phyloP scores from a whole-genome alignment of 2,329 filamentous ascomycete species.

The Fusarium sp. region DNA sequence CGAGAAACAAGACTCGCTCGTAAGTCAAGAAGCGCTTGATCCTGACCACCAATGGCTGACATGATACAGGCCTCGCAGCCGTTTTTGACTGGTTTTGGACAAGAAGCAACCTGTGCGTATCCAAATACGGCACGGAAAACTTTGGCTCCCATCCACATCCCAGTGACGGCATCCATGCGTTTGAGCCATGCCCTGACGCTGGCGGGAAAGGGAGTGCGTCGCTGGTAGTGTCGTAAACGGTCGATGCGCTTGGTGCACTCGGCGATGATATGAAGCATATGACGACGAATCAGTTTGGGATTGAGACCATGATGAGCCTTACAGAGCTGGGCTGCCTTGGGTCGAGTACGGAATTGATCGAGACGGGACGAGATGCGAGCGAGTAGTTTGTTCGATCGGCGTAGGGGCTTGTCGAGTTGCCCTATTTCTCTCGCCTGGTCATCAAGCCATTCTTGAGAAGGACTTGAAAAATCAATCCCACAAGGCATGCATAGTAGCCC shows the following conservation, averaged over 20 bases:
- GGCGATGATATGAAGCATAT: slow-evolving; percentile 56
- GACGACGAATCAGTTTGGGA: slow-evolving; percentile 55
- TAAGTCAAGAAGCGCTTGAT: slow-evolving; percentile 57
- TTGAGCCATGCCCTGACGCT: slow-evolving; percentile 39
- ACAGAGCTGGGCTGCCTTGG: slow-evolving; percentile 54
- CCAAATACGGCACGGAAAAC: slow-evolving; percentile 52
- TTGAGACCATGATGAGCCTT: slow-evolving; percentile 54
- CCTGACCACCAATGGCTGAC: slow-evolving; percentile 59
- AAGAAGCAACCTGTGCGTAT: slow-evolving; percentile 40
- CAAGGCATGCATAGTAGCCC: slow-evolving; percentile 52
- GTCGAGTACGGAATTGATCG: slow-evolving; percentile 34
- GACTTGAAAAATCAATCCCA: slow-evolving; percentile 31
- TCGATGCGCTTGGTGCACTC: slow-evolving; percentile 54
- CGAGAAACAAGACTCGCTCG: slow-evolving; percentile 57
- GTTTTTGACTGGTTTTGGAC: slow-evolving; percentile 44
- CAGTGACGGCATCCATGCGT: slow-evolving; percentile 42
- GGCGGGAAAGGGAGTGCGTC: slow-evolving; percentile 11
- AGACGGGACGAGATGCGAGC: slow-evolving; percentile 49
- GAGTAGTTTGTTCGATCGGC: slow-evolving; percentile 45
- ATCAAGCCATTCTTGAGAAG: slow-evolving; percentile 51
- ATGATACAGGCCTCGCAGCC: slow-evolving; percentile 67
- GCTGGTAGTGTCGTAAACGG: slow-evolving; percentile 43
- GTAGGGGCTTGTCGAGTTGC: slow-evolving; percentile 40
- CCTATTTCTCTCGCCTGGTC: slow-evolving; percentile 47
- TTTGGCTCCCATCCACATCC: slow-evolving; percentile 53